Percentiles rank a stretch among this genome's conserved stretches.
These are phyloP conservation scores for Kwoniella mangroviensis DNA, from an alignment of 768 basidiomycete genomes.

Conservation along the genomic window DNA sequence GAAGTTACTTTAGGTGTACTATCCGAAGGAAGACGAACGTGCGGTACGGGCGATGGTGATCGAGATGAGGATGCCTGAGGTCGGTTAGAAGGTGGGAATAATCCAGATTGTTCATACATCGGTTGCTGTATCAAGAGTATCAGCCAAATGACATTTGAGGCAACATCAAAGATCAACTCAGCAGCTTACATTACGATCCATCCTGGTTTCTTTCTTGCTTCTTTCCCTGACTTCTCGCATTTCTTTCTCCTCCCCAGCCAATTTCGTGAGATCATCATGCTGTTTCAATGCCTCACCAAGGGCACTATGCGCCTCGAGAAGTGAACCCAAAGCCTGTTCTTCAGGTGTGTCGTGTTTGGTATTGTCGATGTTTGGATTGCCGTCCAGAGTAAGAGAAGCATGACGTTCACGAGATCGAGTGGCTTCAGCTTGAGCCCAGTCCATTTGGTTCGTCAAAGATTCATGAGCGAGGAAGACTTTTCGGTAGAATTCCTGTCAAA, in stretches of 20 bases:
- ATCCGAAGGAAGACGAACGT: constrained; percentile 22
- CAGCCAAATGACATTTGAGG: constrained; percentile 1
- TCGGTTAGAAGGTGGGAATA: constrained; percentile 54
- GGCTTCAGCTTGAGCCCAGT: constrained; percentile 85
- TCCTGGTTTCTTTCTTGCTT: constrained; percentile 70
- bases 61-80: constrained; percentile 46
- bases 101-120: constrained; percentile 14
- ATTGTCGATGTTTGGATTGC: neutral
- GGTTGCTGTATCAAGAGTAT: constrained; percentile 8
- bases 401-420: constrained; percentile 66
- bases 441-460: constrained; percentile 81
- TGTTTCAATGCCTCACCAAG: constrained; percentile 71
- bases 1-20: constrained; percentile 43
- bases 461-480: constrained; percentile 84
- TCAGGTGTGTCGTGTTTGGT: constrained; percentile 63
- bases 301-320: constrained; percentile 75
- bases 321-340: constrained; percentile 72
- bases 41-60: constrained; percentile 51
- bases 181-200: constrained; percentile 69
- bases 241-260: constrained; percentile 65
- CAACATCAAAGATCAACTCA: neutral
- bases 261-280: constrained; percentile 75
- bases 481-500: constrained; percentile 73
- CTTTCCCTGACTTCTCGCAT: constrained; percentile 70
- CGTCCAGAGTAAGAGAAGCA: constrained; percentile 13